Evolutionary conservation across 768 basidiomycete genomes (phyloP).

Genomic region (Tricholoma furcatifolium): DNA sequence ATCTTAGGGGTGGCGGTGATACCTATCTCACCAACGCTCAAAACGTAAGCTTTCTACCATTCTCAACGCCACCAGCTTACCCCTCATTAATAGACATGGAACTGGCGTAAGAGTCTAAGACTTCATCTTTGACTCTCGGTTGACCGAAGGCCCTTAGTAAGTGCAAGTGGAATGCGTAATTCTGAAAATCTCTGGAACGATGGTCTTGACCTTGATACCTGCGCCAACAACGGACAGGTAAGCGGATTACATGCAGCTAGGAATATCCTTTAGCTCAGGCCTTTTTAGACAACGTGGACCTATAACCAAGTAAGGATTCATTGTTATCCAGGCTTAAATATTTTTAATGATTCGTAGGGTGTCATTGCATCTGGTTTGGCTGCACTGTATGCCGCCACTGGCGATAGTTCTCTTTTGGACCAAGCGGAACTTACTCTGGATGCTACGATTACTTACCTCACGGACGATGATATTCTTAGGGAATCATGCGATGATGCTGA

Average conservation of each 20-base stretch:
- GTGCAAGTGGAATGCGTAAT: conserved; percentile 44
- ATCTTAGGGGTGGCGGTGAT: conserved; percentile 33
- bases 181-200: conserved; percentile 45
- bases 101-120: conserved; percentile 29
- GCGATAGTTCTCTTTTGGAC: conserved; percentile 36
- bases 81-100: conserved; percentile 27
- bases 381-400: conserved; percentile 40
- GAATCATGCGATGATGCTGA: conserved; percentile 52
- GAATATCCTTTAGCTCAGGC: not conserved
- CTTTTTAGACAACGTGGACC: conserved; percentile 50
- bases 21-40: conserved; percentile 49
- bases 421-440: conserved; percentile 54
- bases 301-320: conserved; percentile 48
- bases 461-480: conserved; percentile 39
- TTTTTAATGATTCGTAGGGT: conserved; percentile 29
- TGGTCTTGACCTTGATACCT: conserved; percentile 34
- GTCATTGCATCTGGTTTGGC: conserved; percentile 55
- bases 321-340: not conserved
- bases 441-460: conserved; percentile 42
- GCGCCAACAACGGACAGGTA: conserved; percentile 45
- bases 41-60: conserved; percentile 28
- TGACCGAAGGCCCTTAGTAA: conserved; percentile 26
- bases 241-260: not conserved
- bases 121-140: not conserved
- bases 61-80: not conserved